Conservation (phyloP, 225 moss, liverwort and hornwort species). For the Pseudoscleropodium purum region DNA sequence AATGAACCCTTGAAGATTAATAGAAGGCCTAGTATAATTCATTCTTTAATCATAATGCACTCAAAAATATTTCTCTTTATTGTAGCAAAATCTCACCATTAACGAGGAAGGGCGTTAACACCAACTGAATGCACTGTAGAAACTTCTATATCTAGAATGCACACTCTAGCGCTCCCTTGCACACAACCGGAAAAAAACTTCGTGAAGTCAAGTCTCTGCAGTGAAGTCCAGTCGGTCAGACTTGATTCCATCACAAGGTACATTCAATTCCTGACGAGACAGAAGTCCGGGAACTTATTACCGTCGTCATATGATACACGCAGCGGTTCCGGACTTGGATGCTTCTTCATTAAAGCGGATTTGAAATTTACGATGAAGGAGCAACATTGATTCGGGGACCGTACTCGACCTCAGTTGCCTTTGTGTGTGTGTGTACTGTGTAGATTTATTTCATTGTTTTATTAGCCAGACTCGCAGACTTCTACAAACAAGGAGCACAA, state of each 20-base stretch:
- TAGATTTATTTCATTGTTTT: neutral
- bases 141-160: too few species aligned
- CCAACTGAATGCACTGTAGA: too few species aligned
- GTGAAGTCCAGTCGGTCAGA: neutral
- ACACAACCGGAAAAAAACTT: too few species aligned
- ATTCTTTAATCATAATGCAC: too few species aligned
- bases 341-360: neutral
- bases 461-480: neutral
- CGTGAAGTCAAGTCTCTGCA: neutral
- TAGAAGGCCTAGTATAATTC: too few species aligned
- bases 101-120: too few species aligned
- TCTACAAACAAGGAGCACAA: neutral
- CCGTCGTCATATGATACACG: neutral
- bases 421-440: neutral
- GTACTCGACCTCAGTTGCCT: too few species aligned
- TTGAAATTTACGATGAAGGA: neutral
- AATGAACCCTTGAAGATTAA: neutral
- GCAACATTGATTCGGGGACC: neutral
- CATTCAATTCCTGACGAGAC: neutral
- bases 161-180: too few species aligned
- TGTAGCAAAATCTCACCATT: too few species aligned
- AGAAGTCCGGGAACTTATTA: neutral
- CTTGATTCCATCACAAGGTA: neutral
- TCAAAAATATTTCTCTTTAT: too few species aligned
- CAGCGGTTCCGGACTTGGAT: neutral